Evolutionary conservation across 805 yeast species (phyloP).

Genomic region (Metschnikowia koreensis): DNA sequence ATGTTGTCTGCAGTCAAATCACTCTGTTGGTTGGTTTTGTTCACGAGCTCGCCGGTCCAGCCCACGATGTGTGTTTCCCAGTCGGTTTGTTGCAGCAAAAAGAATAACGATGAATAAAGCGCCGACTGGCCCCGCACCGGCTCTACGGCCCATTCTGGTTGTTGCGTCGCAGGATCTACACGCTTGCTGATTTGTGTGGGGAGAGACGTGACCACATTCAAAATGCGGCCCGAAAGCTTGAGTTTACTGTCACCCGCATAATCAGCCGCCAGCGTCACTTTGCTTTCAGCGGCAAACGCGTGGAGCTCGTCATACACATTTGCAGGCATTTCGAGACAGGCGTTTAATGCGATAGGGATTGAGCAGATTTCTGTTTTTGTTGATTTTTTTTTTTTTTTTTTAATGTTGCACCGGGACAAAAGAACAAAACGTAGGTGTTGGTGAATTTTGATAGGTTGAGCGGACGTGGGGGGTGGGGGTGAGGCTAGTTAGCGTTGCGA

Average conservation of each 20-base stretch:
- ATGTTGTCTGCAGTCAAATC: conserved; percentile 29
- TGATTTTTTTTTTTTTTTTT: too few relatives aligned
- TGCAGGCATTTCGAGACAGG: conserved; percentile 10
- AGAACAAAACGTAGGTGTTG: too few relatives aligned
- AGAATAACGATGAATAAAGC: conserved; percentile 69
- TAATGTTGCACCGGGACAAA: too few relatives aligned
- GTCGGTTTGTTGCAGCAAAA: conserved; percentile 58
- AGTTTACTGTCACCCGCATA: conserved; percentile 26
- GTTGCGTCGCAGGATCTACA: conserved; percentile 27
- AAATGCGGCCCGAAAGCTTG: conserved; percentile 60
- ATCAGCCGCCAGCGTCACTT: conserved; percentile 30
- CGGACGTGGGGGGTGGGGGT: too few relatives aligned
- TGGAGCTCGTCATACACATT: conserved; percentile 21
- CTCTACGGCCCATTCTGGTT: conserved; percentile 54
- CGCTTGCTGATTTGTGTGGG: conserved; percentile 59
- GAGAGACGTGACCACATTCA: conserved; percentile 64
- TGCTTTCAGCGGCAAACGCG: conserved; percentile 21
- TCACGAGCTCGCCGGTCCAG: conserved; percentile 89
- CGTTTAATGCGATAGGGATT: neutral
- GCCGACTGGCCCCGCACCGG: conserved; percentile 83
- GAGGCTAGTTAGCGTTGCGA: too few relatives aligned
- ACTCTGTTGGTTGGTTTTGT: conserved; percentile 23
- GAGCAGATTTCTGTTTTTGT: too few relatives aligned
- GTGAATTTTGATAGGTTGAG: too few relatives aligned
- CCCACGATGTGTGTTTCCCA: conserved; percentile 91